These are phyloP conservation scores for Coprinellus micaceus DNA, from an alignment of 768 basidiomycete genomes.

Conservation along the genomic window DNA sequence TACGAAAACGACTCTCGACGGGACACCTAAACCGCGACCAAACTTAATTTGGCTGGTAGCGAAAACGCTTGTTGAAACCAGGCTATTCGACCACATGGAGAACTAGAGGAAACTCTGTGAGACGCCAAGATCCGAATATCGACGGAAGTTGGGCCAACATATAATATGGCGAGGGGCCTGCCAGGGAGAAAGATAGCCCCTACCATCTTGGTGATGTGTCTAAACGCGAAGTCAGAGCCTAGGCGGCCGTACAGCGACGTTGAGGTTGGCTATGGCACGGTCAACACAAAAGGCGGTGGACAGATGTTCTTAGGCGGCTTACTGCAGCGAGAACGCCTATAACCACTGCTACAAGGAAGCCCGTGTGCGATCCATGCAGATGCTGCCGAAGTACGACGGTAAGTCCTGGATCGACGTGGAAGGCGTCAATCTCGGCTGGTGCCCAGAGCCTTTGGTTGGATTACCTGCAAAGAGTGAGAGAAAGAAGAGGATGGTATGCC, in stretches of 20 bases:
- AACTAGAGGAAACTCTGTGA: slow-evolving; percentile 34
- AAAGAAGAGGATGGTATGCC: slow-evolving; percentile 49
- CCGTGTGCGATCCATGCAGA: not conserved
- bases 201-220: slow-evolving; percentile 56
- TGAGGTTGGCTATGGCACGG: not conserved
- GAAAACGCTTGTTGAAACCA: slow-evolving; percentile 49
- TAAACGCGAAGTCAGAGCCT: not conserved
- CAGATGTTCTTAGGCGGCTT: not conserved
- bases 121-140: not conserved
- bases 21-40: slow-evolving; percentile 67
- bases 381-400: slow-evolving; percentile 51
- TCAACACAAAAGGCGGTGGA: too few relatives aligned
- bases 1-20: slow-evolving; percentile 61
- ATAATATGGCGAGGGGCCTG: slow-evolving; percentile 65
- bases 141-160: slow-evolving; percentile 34
- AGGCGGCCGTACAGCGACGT: slow-evolving; percentile 2
- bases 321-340: not conserved
- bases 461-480: slow-evolving; percentile 55
- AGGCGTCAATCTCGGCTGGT: not conserved
- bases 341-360: not conserved
- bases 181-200: slow-evolving; percentile 59
- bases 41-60: slow-evolving; percentile 66
- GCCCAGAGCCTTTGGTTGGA: slow-evolving; percentile 3
- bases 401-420: slow-evolving; percentile 33
- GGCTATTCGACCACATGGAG: slow-evolving; percentile 66